Evolutionary conservation across 2,329 filamentous ascomycete species (phyloP).

Genomic region (Venturia aucupariae): DNA sequence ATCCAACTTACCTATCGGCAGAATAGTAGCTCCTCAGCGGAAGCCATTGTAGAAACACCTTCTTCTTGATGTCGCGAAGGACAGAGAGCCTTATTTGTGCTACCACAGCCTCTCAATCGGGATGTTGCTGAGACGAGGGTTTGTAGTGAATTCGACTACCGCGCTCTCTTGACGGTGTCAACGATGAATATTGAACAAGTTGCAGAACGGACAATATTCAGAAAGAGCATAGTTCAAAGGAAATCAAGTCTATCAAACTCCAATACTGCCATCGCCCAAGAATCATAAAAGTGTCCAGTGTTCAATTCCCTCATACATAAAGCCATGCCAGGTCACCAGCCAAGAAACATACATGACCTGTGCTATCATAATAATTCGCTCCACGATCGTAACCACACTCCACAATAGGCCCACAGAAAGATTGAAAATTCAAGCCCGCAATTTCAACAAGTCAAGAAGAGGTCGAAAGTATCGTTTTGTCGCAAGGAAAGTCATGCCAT

Average conservation of each 20-base stretch:
- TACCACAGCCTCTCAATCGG: too few species aligned
- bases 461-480: neutral
- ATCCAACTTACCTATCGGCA: neutral
- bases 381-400: neutral
- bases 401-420: neutral
- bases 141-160: too few species aligned
- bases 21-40: neutral
- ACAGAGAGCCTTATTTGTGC: too few species aligned
- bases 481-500: neutral
- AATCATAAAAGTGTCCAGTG: neutral
- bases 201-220: neutral
- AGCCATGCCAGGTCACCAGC: neutral
- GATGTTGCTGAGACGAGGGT: too few species aligned
- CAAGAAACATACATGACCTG: neutral
- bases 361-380: neutral
- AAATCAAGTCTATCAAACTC: neutral
- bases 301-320: conserved; percentile 1
- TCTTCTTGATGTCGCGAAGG: too few species aligned
- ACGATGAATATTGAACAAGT: too few species aligned
- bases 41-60: neutral
- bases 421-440: too few species aligned
- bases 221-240: neutral
- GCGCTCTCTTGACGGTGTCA: too few species aligned
- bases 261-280: neutral
- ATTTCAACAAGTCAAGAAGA: neutral